Evolutionary conservation across 768 basidiomycete genomes (phyloP).

Genomic region (Amanita subjunquillea): DNA sequence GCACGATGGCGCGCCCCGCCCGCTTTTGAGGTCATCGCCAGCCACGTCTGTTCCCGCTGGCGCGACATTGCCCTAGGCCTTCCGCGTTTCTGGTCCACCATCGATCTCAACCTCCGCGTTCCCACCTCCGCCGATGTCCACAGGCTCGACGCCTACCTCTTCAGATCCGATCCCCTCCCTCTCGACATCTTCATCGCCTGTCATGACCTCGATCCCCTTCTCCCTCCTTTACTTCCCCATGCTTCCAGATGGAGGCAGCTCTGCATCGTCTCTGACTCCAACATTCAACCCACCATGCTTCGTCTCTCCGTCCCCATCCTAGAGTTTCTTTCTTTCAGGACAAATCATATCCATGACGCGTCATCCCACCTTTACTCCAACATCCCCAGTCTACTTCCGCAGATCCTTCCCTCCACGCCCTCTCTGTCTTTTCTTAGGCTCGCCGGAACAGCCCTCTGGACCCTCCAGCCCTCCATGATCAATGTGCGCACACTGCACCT

Average conservation of each 20-base stretch:
- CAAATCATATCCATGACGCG: constrained; percentile 12
- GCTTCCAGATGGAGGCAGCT: constrained; percentile 29
- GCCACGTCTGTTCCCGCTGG: constrained; percentile 38
- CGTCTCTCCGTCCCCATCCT: constrained; percentile 15
- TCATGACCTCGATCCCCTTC: constrained; percentile 6
- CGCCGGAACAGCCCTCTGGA: constrained; percentile 29
- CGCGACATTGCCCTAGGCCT: constrained; percentile 27
- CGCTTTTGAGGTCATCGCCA: constrained; percentile 27
- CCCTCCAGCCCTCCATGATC: constrained; percentile 25
- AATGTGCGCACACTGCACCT: constrained; percentile 31
- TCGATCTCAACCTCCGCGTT: constrained; percentile 20
- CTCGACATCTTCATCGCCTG: constrained; percentile 23
- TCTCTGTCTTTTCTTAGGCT: constrained; percentile 29
- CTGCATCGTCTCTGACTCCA: constrained; percentile 17
- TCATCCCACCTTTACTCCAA: neutral
- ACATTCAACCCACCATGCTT: neutral
- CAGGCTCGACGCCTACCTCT: constrained; percentile 25
- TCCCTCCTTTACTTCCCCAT: constrained; percentile 21
- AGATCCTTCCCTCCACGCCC: constrained; percentile 23
- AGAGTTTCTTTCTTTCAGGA: constrained; percentile 23
- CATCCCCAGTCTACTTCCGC: constrained; percentile 12
- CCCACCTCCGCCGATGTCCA: constrained; percentile 12
- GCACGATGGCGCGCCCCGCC: constrained; percentile 4
- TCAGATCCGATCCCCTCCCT: constrained; percentile 24
- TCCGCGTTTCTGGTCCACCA: constrained; percentile 33